Evolutionary conservation across 1,139 yeast species (phyloP).

Genomic region (Taiozyma sp.): DNA sequence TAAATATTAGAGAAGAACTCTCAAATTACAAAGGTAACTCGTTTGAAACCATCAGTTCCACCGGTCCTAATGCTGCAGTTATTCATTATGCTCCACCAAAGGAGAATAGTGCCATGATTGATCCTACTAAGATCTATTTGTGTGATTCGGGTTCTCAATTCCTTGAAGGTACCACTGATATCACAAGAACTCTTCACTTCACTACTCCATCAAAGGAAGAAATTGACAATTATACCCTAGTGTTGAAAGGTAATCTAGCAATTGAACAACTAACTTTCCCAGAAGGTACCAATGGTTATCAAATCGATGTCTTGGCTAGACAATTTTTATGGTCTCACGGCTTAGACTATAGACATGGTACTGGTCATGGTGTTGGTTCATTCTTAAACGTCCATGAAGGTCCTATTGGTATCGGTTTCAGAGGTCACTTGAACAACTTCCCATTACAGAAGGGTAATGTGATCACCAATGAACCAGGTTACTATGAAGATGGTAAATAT

Average conservation of each 20-base stretch:
- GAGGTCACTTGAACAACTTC: slow-evolving; percentile 30
- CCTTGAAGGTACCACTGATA: slow-evolving; percentile 93
- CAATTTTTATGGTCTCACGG: slow-evolving; percentile 85
- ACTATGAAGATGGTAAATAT: slow-evolving; percentile 84
- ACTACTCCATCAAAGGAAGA: slow-evolving; percentile 65
- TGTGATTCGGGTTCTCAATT: slow-evolving; percentile 95
- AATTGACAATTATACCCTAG: slow-evolving; percentile 73
- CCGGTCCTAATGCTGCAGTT: slow-evolving; percentile 90
- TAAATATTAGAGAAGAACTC: slow-evolving; percentile 56
- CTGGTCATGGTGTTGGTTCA: slow-evolving; percentile 97
- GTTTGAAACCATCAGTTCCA: slow-evolving; percentile 87
- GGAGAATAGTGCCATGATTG: slow-evolving; percentile 58
- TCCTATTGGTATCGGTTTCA: slow-evolving; percentile 86
- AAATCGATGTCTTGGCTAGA: slow-evolving; percentile 84
- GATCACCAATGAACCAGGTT: slow-evolving; percentile 94
- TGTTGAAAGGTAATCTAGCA: slow-evolving; percentile 87
- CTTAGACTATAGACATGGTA: slow-evolving; percentile 91
- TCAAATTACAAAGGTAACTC: slow-evolving; percentile 74
- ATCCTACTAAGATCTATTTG: slow-evolving; percentile 72
- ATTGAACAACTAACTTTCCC: slow-evolving; percentile 78
- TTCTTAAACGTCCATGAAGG: slow-evolving; percentile 95
- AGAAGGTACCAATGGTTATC: slow-evolving; percentile 77
- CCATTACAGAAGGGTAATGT: slow-evolving; percentile 56
- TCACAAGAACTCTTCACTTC: slow-evolving; percentile 88
- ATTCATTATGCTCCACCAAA: slow-evolving; percentile 83